These are phyloP conservation scores for Aspergillus sclerotioniger DNA, from an alignment of 495 filamentous ascomycete species.

Conservation along the genomic window DNA sequence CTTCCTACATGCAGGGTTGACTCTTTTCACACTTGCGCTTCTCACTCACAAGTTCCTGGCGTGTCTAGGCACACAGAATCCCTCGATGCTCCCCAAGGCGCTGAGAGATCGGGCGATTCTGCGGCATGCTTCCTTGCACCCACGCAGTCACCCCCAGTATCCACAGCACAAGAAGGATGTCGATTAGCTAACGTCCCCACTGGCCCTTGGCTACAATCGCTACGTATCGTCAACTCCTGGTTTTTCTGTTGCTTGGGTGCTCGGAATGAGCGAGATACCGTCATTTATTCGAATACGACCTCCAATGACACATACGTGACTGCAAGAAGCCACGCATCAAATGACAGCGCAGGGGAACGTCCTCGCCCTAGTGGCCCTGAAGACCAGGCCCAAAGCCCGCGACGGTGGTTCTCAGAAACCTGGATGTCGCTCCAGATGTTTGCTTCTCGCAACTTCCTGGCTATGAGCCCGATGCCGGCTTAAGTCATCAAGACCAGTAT, in stretches of 20 bases:
- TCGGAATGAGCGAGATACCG: constrained; percentile 8
- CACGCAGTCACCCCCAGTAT: constrained; percentile 9
- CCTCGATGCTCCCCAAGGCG: background rate
- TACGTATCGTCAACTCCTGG: constrained; percentile 12
- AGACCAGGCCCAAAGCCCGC: background rate
- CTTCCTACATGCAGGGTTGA: constrained; percentile 8
- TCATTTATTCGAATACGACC: constrained; percentile 12
- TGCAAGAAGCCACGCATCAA: constrained; percentile 19
- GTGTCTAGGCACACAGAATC: background rate
- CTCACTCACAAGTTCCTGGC: constrained; percentile 6
- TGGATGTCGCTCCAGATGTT: constrained; percentile 3
- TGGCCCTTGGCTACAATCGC: constrained; percentile 11
- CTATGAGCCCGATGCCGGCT: background rate
- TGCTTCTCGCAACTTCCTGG: background rate
- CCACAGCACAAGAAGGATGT: constrained; percentile 3
- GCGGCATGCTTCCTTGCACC: constrained; percentile 5
- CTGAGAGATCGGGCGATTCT: background rate
- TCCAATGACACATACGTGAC: constrained; percentile 34
- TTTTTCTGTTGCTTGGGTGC: constrained; percentile 20
- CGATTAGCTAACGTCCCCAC: background rate
- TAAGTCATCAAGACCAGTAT: background rate
- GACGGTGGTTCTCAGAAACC: constrained; percentile 3
- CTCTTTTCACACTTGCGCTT: constrained; percentile 8
- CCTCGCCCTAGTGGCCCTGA: background rate
- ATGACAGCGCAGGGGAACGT: constrained; percentile 12